Percentiles rank a stretch among this genome's conserved stretches.
Conservation (phyloP, 179 eudicot genomes). For the Sideroxylon spinosum region DNA sequence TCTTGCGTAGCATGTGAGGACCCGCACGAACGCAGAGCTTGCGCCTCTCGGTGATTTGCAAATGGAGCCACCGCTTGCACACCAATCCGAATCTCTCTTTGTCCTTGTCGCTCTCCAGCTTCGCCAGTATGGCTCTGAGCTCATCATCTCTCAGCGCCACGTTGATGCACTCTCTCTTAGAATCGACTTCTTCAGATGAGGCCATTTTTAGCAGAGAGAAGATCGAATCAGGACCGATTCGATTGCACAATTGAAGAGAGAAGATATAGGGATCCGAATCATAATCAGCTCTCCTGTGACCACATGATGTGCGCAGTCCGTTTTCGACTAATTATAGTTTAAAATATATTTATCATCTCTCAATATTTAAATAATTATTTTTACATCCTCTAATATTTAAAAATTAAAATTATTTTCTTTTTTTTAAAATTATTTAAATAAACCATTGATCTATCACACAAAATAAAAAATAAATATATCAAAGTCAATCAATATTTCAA, state of each 20-base stretch:
- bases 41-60: constrained; percentile 73
- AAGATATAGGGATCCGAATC: constrained; percentile 9
- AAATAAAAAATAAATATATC: too few relatives aligned
- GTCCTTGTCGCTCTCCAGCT: constrained; percentile 51
- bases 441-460: too few relatives aligned
- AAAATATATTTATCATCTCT: too few relatives aligned
- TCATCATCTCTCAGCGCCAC: constrained; percentile 68
- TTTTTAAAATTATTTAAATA: too few relatives aligned
- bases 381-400: too few relatives aligned
- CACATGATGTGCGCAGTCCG: not conserved
- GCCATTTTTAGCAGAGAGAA: not conserved
- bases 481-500: too few relatives aligned
- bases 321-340: not conserved
- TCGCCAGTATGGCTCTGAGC: constrained; percentile 46
- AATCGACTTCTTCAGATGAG: not conserved
- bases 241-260: not conserved
- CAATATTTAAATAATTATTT: too few relatives aligned
- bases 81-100: constrained; percentile 77
- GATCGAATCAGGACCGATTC: too few relatives aligned
- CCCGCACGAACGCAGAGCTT: constrained; percentile 84
- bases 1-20: constrained; percentile 68
- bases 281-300: not conserved
- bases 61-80: constrained; percentile 74
- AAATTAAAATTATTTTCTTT: too few relatives aligned
- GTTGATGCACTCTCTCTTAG: constrained; percentile 38